phyloP scores from a whole-genome alignment of 306 rosid species.

The Nissolia schottii region DNA sequence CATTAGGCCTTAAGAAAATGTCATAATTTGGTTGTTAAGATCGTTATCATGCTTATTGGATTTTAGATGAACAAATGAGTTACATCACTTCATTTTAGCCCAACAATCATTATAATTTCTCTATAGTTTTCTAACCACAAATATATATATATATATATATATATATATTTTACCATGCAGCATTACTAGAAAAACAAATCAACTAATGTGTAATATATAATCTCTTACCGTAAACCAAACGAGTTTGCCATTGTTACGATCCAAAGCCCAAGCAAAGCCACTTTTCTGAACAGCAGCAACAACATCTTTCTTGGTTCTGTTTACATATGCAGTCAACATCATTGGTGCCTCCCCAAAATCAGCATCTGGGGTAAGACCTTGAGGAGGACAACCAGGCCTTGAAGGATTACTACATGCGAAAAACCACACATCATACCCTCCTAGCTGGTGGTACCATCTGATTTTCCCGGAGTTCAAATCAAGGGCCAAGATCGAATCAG shows the following conservation, averaged over 20 bases:
- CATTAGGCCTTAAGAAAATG: too few species aligned
- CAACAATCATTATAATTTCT: too few species aligned
- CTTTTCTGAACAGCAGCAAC: conserved; percentile 67
- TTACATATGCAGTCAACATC: conserved; percentile 33
- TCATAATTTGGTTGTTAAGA: too few species aligned
- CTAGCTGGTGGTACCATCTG: conserved; percentile 54
- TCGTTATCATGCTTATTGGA: too few species aligned
- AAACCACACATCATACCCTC: conserved; percentile 75
- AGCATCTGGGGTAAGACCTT: conserved; percentile 42
- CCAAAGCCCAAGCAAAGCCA: conserved; percentile 65
- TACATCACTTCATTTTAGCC: too few species aligned
- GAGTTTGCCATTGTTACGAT: conserved; percentile 44
- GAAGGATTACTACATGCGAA: conserved; percentile 39
- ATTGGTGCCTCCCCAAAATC: conserved; percentile 68
- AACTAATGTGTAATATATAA: background rate
- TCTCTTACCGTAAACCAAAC: conserved; percentile 38
- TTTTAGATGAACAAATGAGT: too few species aligned
- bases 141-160: too few species aligned
- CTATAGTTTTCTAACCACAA: too few species aligned
- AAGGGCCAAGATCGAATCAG: conserved; percentile 58
- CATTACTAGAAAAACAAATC: background rate
- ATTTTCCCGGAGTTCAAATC: conserved; percentile 49
- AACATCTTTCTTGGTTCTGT: conserved; percentile 35
- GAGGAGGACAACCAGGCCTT: conserved; percentile 45
- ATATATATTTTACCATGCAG: too few species aligned